These are phyloP conservation scores for Dictyostelium capitatum DNA, from an alignment of 78 protist genomes.

Conservation along the genomic window DNA sequence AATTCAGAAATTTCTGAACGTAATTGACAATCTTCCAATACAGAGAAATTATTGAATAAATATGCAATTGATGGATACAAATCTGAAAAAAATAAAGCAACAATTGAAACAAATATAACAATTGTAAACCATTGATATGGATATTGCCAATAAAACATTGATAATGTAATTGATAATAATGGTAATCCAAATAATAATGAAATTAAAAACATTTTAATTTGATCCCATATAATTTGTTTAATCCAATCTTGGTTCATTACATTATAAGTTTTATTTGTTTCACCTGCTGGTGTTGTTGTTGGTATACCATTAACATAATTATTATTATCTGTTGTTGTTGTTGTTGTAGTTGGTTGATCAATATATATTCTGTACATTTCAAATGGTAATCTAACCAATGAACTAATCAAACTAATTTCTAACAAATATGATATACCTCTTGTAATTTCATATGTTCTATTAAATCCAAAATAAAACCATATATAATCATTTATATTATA, in stretches of 20 bases:
- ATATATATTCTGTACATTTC: conserved; percentile 62
- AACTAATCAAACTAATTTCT: conserved; percentile 51
- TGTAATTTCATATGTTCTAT: conserved; percentile 14
- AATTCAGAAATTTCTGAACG: conserved; percentile 42
- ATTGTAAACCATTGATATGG: conserved; percentile 78
- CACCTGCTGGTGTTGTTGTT: conserved; percentile 19
- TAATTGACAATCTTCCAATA: conserved; percentile 63
- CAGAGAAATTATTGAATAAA: conserved; percentile 55
- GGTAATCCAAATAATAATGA: conserved; percentile 67
- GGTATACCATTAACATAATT: background rate
- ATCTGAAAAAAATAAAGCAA: conserved; percentile 65
- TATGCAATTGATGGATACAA: conserved; percentile 65
- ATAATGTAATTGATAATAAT: conserved; percentile 42
- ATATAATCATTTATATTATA: conserved; percentile 23
- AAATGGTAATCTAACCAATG: conserved; percentile 69
- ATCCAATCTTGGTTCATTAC: conserved; percentile 28
- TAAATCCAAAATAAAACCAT: conserved; percentile 26
- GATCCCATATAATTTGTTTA: conserved; percentile 55
- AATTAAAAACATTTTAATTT: conserved; percentile 69
- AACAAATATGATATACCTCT: conserved; percentile 64
- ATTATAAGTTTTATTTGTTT: conserved; percentile 7
- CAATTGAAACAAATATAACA: conserved; percentile 53
- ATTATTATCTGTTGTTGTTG: background rate
- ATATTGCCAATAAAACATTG: conserved; percentile 53
- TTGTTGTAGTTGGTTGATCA: conserved; percentile 17